Base-by-base conservation (phyloP, 805 yeast species). In the Komagataella populi region DNA sequence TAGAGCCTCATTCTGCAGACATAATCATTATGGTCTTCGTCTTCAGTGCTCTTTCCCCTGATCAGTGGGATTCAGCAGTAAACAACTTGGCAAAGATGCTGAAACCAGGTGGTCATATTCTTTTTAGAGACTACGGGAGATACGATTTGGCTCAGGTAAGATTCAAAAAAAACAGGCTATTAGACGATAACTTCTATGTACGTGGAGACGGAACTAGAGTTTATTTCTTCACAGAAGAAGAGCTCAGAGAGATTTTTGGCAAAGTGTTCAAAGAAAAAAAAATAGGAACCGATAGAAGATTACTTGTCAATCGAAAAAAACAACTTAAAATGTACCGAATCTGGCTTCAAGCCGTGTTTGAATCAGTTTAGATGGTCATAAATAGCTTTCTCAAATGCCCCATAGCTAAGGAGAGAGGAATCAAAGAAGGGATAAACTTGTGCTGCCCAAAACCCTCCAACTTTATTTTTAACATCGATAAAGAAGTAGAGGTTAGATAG, bases 181-280 rank as follows among this genome's bases (percentile, higher is more conserved):
- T 93, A 51, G 96, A 87, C 51, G 97, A 91, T 52, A 90, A 93
- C 66, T 93, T 93, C 62, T 93, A 93, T 66, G 88, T 90, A 44
- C 79, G 99, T 61, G 99, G 99, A 44, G 99, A 93, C 64, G 99
- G 99, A 48, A 93, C 99, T 0, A 74, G 99, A 58, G 99, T 93
- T 10, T 93, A 93, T 65, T 93, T 93, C 70, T 93, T 93, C 70
- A 87, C 96, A 2, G 98, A 91, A 63, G 96, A 91, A 53, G 96
- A 93, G 67, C 67, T 91, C 53, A 72, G 86, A 55, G 70, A 76
- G 47, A 85, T 91, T 3, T 93, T 91, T 63, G 75, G 81, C 14
- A 61, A 66, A 23, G 71, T 71, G 17, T 88, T 91, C 60, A 64
- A 61, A n/a, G 91, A 86, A 56, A 76, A 71, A 45, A 83, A 77